phyloP scores from a whole-genome alignment of 805 yeast species.

The Metschnikowia peoriensis region DNA sequence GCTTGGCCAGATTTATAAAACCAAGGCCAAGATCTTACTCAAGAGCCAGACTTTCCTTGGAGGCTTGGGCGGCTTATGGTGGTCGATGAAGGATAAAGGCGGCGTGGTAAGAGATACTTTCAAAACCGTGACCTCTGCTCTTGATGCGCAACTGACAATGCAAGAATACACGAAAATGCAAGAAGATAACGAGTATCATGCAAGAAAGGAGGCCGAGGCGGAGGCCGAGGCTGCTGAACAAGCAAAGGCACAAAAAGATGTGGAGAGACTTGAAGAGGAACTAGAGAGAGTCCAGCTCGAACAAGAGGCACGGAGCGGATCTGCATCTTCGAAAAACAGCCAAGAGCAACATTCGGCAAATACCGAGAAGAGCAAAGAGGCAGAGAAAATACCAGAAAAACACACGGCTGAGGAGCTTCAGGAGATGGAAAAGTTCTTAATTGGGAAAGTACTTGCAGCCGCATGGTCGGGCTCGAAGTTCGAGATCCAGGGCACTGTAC shows the following conservation, averaged over 20 bases:
- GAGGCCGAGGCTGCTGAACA: slow-evolving; percentile 14
- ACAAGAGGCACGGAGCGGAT: slow-evolving; percentile 8
- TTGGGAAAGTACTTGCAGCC: slow-evolving; percentile 78
- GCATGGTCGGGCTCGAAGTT: slow-evolving; percentile 84
- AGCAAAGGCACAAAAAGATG: slow-evolving; percentile 23
- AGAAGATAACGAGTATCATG: slow-evolving; percentile 48
- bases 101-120: slow-evolving; percentile 71
- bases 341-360: not conserved
- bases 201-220: slow-evolving; percentile 37
- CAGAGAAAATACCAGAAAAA: slow-evolving; percentile 31
- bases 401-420: slow-evolving; percentile 61
- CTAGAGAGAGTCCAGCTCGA: slow-evolving; percentile 12
- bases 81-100: slow-evolving; percentile 70
- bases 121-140: slow-evolving; percentile 66
- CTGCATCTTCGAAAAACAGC: not conserved
- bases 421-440: slow-evolving; percentile 67
- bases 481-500: slow-evolving; percentile 71
- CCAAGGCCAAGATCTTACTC: slow-evolving; percentile 62
- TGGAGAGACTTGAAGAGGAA: slow-evolving; percentile 18
- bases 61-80: slow-evolving; percentile 61
- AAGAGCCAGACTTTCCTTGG: slow-evolving; percentile 64
- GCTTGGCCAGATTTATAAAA: slow-evolving; percentile 64
- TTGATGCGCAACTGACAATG: slow-evolving; percentile 78
- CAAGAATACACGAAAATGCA: slow-evolving; percentile 69
- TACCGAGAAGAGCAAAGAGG: not conserved